A percentile compares a stretch with the other conserved stretches of the same genome.
Evolutionary conservation across 1,139 yeast species (phyloP).

Genomic region (Komagataea norvegica): DNA sequence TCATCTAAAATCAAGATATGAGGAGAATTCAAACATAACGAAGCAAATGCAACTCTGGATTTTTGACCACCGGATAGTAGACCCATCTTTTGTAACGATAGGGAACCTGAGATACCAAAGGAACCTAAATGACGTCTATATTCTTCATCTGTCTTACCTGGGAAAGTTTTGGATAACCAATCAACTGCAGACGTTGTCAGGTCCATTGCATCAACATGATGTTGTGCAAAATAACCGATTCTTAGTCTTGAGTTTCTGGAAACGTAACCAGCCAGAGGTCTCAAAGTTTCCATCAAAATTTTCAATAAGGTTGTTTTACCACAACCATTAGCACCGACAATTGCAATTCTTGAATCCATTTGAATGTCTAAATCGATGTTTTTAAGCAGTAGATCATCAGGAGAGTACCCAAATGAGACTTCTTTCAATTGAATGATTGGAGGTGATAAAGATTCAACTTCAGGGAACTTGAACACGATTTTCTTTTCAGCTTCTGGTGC

Average conservation of each 20-base stretch:
- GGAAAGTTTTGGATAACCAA: slow-evolving; percentile 88
- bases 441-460: slow-evolving; percentile 88
- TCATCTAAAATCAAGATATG: slow-evolving; percentile 91
- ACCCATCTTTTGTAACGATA: slow-evolving; percentile 89
- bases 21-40: slow-evolving; percentile 86
- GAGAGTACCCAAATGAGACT: slow-evolving; percentile 80
- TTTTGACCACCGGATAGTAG: slow-evolving; percentile 96
- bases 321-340: slow-evolving; percentile 98
- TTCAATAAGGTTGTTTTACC: slow-evolving; percentile 95
- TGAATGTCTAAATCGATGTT: slow-evolving; percentile 88
- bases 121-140: slow-evolving; percentile 95
- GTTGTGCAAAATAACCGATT: slow-evolving; percentile 98
- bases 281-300: slow-evolving; percentile 69
- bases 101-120: slow-evolving; percentile 92
- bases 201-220: slow-evolving; percentile 98
- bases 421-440: slow-evolving; percentile 87
- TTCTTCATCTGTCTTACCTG: slow-evolving; percentile 95
- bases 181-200: slow-evolving; percentile 80
- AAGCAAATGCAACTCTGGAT: slow-evolving; percentile 97
- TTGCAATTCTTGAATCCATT: slow-evolving; percentile 90
- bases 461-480: slow-evolving; percentile 87
- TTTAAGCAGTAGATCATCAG: slow-evolving; percentile 54
- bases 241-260: slow-evolving; percentile 80
- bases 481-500: slow-evolving; percentile 92
- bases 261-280: slow-evolving; percentile 71